Evolutionary conservation across 495 filamentous ascomycete genomes (phyloP).

Genomic region (Penicillium psychrofluorescens): DNA sequence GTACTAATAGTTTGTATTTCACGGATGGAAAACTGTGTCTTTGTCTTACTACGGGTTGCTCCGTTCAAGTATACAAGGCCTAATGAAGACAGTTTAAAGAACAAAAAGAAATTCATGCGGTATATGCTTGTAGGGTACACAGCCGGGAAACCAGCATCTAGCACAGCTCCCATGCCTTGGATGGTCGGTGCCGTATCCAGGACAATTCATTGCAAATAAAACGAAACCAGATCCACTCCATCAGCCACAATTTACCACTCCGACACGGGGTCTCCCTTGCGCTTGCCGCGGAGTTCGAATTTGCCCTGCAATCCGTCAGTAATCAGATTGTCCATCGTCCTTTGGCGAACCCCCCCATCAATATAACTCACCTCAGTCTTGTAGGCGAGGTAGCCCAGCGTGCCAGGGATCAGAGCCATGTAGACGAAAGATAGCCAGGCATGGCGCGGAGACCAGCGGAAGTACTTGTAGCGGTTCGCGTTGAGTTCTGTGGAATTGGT

Average conservation of each 20-base stretch:
- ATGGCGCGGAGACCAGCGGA: slow-evolving; percentile 82
- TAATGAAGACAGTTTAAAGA: slow-evolving; percentile 4
- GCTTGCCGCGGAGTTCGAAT: slow-evolving; percentile 79
- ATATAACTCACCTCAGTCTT: slow-evolving; percentile 67
- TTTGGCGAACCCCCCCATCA: background rate
- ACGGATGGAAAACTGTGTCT: slow-evolving; percentile 1
- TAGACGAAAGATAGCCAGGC: slow-evolving; percentile 72
- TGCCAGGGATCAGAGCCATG: slow-evolving; percentile 58
- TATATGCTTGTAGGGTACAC: slow-evolving; percentile 36
- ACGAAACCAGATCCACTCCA: background rate
- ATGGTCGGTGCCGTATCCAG: background rate
- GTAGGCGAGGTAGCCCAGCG: slow-evolving; percentile 64
- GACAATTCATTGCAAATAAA: background rate
- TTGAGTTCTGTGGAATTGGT: slow-evolving; percentile 57
- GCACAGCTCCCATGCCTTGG: slow-evolving; percentile 3
- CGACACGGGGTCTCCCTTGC: slow-evolving; percentile 67
- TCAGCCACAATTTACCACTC: slow-evolving; percentile 52
- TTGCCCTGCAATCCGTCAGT: slow-evolving; percentile 57
- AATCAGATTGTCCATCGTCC: no score
- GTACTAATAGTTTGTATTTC: slow-evolving; percentile 9
- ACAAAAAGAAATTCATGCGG: slow-evolving; percentile 23
- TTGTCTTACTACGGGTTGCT: no score
- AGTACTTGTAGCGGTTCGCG: slow-evolving; percentile 85
- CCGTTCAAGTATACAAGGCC: background rate
- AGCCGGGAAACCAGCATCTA: background rate